Percentiles rank a stretch among this genome's conserved stretches.
Conservation (phyloP, 2,329 filamentous ascomycete genomes). For the Curvularia verruculosa region DNA sequence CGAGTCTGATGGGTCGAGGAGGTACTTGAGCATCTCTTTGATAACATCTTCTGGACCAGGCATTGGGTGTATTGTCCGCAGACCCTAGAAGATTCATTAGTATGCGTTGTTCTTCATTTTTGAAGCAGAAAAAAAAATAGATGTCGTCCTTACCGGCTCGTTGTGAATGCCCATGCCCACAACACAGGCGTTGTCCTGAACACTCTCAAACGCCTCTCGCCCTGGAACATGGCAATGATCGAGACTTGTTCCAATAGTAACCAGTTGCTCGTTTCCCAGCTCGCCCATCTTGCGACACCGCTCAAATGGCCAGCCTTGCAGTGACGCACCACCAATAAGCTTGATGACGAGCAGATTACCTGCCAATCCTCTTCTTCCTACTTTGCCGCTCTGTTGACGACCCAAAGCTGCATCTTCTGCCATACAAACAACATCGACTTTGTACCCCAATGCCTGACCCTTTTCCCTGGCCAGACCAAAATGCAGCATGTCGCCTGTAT, state of each 20-base stretch:
- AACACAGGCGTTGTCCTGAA: conserved; percentile 49
- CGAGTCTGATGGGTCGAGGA: conserved; percentile 55
- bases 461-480: conserved; percentile 58
- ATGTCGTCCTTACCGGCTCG: conserved; percentile 52
- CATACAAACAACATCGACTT: conserved; percentile 56
- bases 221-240: conserved; percentile 62
- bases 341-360: conserved; percentile 59
- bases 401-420: conserved; percentile 57
- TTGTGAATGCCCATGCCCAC: conserved; percentile 60
- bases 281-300: conserved; percentile 54
- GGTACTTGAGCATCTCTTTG: conserved; percentile 56
- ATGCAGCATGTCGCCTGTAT: conserved; percentile 58
- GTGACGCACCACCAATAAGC: conserved; percentile 54
- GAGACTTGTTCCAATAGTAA: conserved; percentile 58
- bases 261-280: conserved; percentile 53
- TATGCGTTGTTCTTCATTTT: background rate
- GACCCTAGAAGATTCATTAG: conserved; percentile 40
- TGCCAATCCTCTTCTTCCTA: conserved; percentile 58
- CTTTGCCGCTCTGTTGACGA: conserved; percentile 56
- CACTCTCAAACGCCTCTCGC: conserved; percentile 57
- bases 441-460: conserved; percentile 53
- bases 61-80: conserved; percentile 55
- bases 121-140: background rate
- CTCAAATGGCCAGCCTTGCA: conserved; percentile 54
- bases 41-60: conserved; percentile 58